phyloP scores from a whole-genome alignment of 148 eudicot genomes.

The Rheum nobile region DNA sequence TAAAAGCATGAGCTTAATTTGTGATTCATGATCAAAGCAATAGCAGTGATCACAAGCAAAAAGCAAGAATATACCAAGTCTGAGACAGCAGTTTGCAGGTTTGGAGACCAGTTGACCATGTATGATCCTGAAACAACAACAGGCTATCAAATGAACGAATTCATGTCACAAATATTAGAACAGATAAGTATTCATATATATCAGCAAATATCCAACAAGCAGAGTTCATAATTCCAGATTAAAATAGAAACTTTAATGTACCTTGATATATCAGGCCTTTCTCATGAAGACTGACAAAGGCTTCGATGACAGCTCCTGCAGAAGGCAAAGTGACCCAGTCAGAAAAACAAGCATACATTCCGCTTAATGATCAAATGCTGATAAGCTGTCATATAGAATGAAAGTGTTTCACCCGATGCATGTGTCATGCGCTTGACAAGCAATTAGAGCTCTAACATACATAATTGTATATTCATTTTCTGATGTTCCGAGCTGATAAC shows the following conservation, averaged over 20 bases:
- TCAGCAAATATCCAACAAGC: not conserved
- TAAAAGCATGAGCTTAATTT: conserved; percentile 4
- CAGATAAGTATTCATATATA: conserved; percentile 1
- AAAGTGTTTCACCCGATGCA: not conserved
- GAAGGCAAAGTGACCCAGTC: conserved; percentile 14
- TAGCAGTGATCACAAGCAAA: not conserved
- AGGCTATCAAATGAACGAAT: conserved; percentile 3
- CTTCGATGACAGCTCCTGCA: conserved; percentile 94
- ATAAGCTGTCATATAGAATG: not conserved
- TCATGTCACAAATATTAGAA: not conserved
- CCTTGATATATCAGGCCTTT: conserved; percentile 98
- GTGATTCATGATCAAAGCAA: not conserved
- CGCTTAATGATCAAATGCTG: not conserved
- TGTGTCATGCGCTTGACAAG: not conserved
- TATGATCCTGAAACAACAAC: conserved; percentile 72
- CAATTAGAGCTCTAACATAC: not conserved
- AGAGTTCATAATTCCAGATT: not conserved
- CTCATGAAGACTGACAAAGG: conserved; percentile 94
- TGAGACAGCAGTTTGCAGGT: conserved; percentile 95
- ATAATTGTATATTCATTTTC: not conserved
- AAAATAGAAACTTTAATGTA: conserved; percentile 13
- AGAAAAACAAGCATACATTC: not conserved
- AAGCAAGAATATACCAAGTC: conserved; percentile 60
- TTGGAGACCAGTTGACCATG: conserved; percentile 99
- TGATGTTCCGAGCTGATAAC: not conserved